These are phyloP conservation scores for Vicia faba DNA, from an alignment of 306 rosid species.

Conservation along the genomic window DNA sequence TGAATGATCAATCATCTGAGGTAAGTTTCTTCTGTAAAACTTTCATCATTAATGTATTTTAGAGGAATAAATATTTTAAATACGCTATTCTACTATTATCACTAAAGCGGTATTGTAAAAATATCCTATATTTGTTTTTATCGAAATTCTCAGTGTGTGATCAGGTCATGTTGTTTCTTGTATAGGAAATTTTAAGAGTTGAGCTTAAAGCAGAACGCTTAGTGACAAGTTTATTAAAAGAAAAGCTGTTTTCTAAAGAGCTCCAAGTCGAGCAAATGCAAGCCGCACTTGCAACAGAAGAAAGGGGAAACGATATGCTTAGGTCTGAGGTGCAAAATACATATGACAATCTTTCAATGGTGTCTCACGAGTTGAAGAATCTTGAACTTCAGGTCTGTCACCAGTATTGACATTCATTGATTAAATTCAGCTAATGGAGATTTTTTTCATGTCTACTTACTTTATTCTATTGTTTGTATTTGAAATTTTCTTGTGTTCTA, in stretches of 20 bases:
- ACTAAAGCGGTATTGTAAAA: background rate
- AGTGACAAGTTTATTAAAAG: slow-evolving; percentile 72
- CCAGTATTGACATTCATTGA: background rate
- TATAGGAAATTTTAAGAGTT: slow-evolving; percentile 58
- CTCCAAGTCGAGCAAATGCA: slow-evolving; percentile 86
- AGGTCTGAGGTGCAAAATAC: slow-evolving; percentile 79
- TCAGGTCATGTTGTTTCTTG: slow-evolving; percentile 21
- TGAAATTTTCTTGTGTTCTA: background rate
- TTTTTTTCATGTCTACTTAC: too few relatives aligned
- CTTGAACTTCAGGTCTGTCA: slow-evolving; percentile 79
- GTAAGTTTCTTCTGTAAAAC: slow-evolving; percentile 45
- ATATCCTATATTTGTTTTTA: background rate
- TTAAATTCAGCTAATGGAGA: too few relatives aligned
- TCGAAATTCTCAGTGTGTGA: slow-evolving; percentile 16
- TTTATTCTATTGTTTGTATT: slow-evolving; percentile 11
- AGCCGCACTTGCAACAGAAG: slow-evolving; percentile 88
- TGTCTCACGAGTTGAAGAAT: slow-evolving; percentile 70
- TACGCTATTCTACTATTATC: background rate
- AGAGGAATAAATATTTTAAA: slow-evolving; percentile 16
- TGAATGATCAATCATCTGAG: slow-evolving; percentile 63
- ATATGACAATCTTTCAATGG: slow-evolving; percentile 68
- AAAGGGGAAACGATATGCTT: slow-evolving; percentile 85
- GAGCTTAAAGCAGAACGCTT: slow-evolving; percentile 86
- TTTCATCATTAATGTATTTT: background rate
- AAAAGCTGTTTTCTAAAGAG: slow-evolving; percentile 83